Base-by-base conservation (phyloP, 768 basidiomycete species). In the Boletus coccyginus region DNA sequence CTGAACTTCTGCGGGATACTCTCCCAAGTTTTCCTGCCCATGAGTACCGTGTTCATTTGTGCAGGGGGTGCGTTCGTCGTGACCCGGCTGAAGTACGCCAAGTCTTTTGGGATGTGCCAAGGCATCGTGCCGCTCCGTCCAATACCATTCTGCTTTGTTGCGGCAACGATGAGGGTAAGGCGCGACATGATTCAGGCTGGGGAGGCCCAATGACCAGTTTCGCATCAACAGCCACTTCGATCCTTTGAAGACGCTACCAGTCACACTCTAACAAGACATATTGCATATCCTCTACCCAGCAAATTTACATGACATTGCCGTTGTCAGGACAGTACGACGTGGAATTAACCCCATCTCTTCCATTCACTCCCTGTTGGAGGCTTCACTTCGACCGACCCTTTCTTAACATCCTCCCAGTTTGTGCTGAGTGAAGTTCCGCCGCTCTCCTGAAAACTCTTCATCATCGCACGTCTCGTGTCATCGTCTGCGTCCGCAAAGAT, bases 11-110 rank as follows among this genome's bases (percentile, higher is more conserved):
- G 60, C 9, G 97, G 96, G 52, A 99, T 98, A 69, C 92, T 92
- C 74, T 98, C 94, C 97, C 97, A 99, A 14, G 94, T 96, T 66
- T 91, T 94, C 53, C 96, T 81, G 13, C 97, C 97, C 96, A 99
- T 98, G 53, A 98, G 75, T 19, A 98, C 87, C 1, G 82, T 84
- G 72, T 98, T 98, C 55, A 69, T 74, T 44, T 65, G 68, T 7
- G 77, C 80, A 38, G 78, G 72, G 7, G 85, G 83, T 33, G 85
- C 81, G 39, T 70, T 74, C 7, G 83, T 82, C 33, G 91, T 91
- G 68, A 88, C 86, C 51, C 81, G 79, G n/a, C 87, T 86, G 70
- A 99, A 99, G 73, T 96, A 97, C 49, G 88, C 85, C 82, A 98
- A 86, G 69, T 99, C 97, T 55, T 81, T 83, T 0, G 92, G 80